Evolutionary conservation across 306 rosid species (phyloP), one percentile per base, ranked within the genome.

Genomic region (Mimosa bimucronata): DNA sequence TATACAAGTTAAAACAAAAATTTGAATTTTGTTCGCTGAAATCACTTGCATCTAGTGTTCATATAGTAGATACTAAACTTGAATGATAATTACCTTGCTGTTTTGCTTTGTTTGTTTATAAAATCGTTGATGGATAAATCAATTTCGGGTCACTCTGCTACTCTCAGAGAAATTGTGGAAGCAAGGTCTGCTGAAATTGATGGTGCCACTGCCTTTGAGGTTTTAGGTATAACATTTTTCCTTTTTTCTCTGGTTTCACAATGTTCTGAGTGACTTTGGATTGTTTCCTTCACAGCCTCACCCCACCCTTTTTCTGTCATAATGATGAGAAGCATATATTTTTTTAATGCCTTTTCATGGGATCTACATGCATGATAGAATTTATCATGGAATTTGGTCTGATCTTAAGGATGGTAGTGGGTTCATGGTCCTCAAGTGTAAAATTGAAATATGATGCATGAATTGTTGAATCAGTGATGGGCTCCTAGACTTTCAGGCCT

Each of bases 101-200:
- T 23, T 44, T 42, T 1, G 8, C 28, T 79, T 83, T 89, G 70
- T 81, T 87, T 61, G 80, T 65, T 86, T 60, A 37, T 75, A 79
- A 86, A 76, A 84, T 86, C 81, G 82, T 79, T 87, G 79, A 95
- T 98, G 93, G 97, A 95, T 81, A 95, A 93, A 93, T 89, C 97
- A 57, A 90, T 89, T 67, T 91, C 97, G 15, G 97, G 93, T 14
- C 99, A 95, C 86, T 91, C 98, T 71, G 89, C 92, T 66, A 91
- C 99, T 46, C 76, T 91, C 29, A 81, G 86, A 76, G 98, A 93
- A 89, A 93, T 96, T 2, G 89, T 95, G 66, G 92, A 89, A 68
- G 99, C 90, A 37, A 76, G 85, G 85, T 93, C 94, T 48, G 81
- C 89, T 77, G 89, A 90, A 79, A 85, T 95, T 71, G 73, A 79